Percentiles rank a stretch among this genome's conserved stretches.
Conservation (phyloP, 139 green algal species). For the Eudorina sp. region DNA sequence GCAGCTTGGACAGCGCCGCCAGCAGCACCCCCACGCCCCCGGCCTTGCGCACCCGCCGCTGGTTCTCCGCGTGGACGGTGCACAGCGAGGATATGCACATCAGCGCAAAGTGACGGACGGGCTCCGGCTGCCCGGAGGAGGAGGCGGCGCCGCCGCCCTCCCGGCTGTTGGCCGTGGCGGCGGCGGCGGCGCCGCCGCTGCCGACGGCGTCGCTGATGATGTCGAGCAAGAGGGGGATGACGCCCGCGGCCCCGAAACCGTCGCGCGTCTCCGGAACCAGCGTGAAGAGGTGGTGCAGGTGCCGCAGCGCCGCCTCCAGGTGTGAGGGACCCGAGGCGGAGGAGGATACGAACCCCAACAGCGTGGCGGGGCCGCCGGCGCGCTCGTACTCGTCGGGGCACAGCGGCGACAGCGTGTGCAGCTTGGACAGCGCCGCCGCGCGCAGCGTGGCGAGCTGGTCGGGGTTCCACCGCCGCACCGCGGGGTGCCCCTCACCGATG, state of each 20-base stretch:
- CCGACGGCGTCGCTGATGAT: constrained; percentile 41
- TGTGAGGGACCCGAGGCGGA: background rate
- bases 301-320: constrained; percentile 56
- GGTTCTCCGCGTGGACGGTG: constrained; percentile 52
- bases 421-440: constrained; percentile 28
- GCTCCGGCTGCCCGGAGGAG: constrained; percentile 8
- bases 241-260: constrained; percentile 41
- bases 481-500: constrained; percentile 4
- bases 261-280: constrained; percentile 49
- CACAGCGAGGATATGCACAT: constrained; percentile 60
- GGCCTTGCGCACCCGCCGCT: constrained; percentile 54
- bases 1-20: constrained; percentile 37
- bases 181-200: constrained; percentile 12
- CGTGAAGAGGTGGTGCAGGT: constrained; percentile 55
- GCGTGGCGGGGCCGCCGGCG: constrained; percentile 38
- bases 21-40: constrained; percentile 57
- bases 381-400: constrained; percentile 52
- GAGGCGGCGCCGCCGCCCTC: background rate
- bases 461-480: constrained; percentile 51
- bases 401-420: constrained; percentile 55
- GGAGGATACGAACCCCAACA: constrained; percentile 42
- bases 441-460: constrained; percentile 57
- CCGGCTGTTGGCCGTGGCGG: background rate
- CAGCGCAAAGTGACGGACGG: constrained; percentile 48
- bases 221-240: constrained; percentile 53